Percentiles rank a stretch among this genome's conserved stretches.
phyloP scores from a whole-genome alignment of 2,329 filamentous ascomycete species.

The Cytospora chrysosperma region DNA sequence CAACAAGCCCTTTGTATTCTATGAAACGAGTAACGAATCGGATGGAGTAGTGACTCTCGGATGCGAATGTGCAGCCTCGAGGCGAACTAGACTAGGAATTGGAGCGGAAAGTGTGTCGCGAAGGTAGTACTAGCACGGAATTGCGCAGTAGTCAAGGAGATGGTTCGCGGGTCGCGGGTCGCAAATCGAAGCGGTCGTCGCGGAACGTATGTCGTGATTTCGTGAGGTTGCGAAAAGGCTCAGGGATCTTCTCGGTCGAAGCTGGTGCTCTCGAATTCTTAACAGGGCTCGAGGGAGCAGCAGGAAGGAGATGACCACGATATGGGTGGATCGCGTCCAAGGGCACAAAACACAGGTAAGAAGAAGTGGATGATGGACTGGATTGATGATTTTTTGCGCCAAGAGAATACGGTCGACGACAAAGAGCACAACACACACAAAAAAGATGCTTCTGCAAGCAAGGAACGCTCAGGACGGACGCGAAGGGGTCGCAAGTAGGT shows the following conservation, averaged over 20 bases:
- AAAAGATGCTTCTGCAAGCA: slow-evolving; percentile 24
- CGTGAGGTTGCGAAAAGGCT: slow-evolving; percentile 10
- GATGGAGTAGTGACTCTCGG: not conserved
- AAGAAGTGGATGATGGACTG: slow-evolving; percentile 17
- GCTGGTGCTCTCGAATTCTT: not conserved
- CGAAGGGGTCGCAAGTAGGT: slow-evolving; percentile 18
- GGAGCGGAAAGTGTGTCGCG: not conserved
- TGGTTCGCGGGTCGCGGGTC: slow-evolving; percentile 13
- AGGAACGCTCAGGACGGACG: slow-evolving; percentile 23
- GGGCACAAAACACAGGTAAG: slow-evolving; percentile 15
- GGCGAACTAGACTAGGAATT: slow-evolving; percentile 1
- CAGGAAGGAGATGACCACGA: slow-evolving; percentile 6
- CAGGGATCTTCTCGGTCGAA: slow-evolving; percentile 4
- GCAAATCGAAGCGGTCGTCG: slow-evolving; percentile 11
- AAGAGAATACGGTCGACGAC: slow-evolving; percentile 14
- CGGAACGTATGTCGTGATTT: slow-evolving; percentile 9
- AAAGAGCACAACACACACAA: slow-evolving; percentile 12
- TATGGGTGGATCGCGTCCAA: slow-evolving; percentile 4
- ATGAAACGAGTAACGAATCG: not conserved
- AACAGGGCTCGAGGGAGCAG: not conserved
- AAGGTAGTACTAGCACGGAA: slow-evolving; percentile 7
- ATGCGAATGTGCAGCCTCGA: slow-evolving; percentile 5
- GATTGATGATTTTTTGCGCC: slow-evolving; percentile 17
- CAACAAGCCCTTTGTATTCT: slow-evolving; percentile 3
- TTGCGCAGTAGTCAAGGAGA: slow-evolving; percentile 11